Conservation (phyloP, 345 rosid species). For the Eucalyptus urophylla region DNA sequence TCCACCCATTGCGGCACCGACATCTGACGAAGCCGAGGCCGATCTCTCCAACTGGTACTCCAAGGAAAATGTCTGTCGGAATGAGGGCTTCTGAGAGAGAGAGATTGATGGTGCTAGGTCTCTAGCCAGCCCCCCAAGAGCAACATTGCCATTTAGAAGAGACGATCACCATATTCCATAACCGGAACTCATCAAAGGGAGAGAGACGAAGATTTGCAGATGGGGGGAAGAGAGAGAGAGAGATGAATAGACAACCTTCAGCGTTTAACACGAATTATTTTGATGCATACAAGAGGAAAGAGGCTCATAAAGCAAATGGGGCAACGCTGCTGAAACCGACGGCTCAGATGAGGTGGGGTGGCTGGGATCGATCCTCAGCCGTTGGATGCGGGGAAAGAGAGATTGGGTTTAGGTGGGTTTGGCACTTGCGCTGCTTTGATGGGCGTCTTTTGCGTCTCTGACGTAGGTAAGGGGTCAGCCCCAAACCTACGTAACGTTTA, state of each 20-base stretch:
- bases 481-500: neutral
- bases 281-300: neutral
- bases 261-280: neutral
- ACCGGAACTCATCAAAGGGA: neutral
- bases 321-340: neutral
- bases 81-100: neutral
- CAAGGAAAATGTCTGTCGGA: neutral
- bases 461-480: conserved; percentile 13
- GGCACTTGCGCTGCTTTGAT: conserved; percentile 38
- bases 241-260: neutral
- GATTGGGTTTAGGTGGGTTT: conserved; percentile 22
- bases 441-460: conserved; percentile 10
- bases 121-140: neutral
- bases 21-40: conserved; percentile 8
- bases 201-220: neutral
- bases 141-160: neutral
- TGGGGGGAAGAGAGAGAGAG: neutral
- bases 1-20: conserved; percentile 80
- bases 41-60: neutral
- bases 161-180: neutral
- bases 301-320: neutral
- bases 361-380: conserved; percentile 5
- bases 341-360: conserved; percentile 19
- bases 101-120: neutral
- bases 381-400: neutral